Evolutionary conservation across 164 flowering plant species (phyloP).

Genomic region (Aristolochia californica): DNA sequence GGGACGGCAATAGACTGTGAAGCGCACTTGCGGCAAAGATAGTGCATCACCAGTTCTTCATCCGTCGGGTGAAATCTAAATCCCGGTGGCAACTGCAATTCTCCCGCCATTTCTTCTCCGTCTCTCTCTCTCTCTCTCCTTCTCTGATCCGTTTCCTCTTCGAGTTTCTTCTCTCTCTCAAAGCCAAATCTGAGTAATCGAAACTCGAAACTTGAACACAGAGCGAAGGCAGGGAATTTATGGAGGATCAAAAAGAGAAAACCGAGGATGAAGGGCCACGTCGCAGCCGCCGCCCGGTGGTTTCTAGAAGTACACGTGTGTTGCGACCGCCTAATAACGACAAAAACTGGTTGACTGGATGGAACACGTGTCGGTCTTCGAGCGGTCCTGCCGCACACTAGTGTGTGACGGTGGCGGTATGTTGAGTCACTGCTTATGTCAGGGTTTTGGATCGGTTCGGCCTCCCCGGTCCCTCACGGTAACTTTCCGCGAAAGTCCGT

Average conservation of each 20-base stretch:
- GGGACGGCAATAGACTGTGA: slow-evolving; percentile 19
- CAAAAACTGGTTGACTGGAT: too few species aligned
- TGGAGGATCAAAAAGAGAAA: not conserved
- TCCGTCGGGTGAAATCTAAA: slow-evolving; percentile 28
- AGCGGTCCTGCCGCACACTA: too few species aligned
- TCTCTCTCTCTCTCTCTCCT: too few species aligned
- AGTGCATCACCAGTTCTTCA: slow-evolving; percentile 24
- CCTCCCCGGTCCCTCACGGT: too few species aligned
- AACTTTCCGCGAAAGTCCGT: too few species aligned
- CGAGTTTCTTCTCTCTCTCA: not conserved
- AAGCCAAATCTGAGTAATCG: not conserved
- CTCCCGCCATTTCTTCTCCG: slow-evolving; percentile 6
- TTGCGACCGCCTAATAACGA: not conserved
- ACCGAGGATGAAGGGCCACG: too few species aligned
- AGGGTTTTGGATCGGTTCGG: not conserved
- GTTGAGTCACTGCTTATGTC: slow-evolving; percentile 4
- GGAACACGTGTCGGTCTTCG: not conserved
- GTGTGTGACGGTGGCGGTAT: too few species aligned
- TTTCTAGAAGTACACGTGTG: slow-evolving; percentile 6
- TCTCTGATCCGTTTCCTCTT: not conserved
- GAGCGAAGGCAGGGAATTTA: not conserved
- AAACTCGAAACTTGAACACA: not conserved
- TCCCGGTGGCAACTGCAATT: slow-evolving; percentile 22
- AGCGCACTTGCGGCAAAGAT: slow-evolving; percentile 16
- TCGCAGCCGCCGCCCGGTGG: not conserved